phyloP scores from a whole-genome alignment of 768 basidiomycete species.

The Dioszegia aurantiaca region DNA sequence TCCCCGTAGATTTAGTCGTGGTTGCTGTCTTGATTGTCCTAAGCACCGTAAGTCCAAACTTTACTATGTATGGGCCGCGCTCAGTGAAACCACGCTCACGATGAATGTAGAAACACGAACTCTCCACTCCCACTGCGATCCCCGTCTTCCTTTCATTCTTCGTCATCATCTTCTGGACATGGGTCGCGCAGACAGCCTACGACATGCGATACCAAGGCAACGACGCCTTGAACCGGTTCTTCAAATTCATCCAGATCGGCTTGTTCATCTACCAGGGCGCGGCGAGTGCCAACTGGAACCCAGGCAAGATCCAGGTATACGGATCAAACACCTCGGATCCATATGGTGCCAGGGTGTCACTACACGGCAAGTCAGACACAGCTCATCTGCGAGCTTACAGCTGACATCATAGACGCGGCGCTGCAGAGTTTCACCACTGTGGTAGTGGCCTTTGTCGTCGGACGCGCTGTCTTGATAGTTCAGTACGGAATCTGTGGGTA shows the following conservation, averaged over 20 bases:
- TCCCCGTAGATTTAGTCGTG: slow-evolving; percentile 32
- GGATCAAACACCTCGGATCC: slow-evolving; percentile 9
- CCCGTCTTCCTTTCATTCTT: slow-evolving; percentile 36
- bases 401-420: slow-evolving; percentile 16
- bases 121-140: slow-evolving; percentile 18
- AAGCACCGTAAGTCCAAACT: slow-evolving; percentile 13
- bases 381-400: not conserved
- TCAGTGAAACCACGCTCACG: not conserved
- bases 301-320: slow-evolving; percentile 18
- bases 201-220: slow-evolving; percentile 25
- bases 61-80: not conserved
- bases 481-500: slow-evolving; percentile 32
- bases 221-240: slow-evolving; percentile 28
- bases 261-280: slow-evolving; percentile 41
- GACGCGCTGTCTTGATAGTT: slow-evolving; percentile 22
- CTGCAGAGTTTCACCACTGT: slow-evolving; percentile 33
- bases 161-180: slow-evolving; percentile 34
- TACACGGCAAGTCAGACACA: slow-evolving; percentile 9
- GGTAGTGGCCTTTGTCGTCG: slow-evolving; percentile 25
- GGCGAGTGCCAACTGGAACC: slow-evolving; percentile 37
- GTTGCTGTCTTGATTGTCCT: slow-evolving; percentile 42
- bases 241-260: slow-evolving; percentile 32
- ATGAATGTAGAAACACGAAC: slow-evolving; percentile 9
- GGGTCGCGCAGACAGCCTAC: slow-evolving; percentile 31
- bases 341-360: not conserved